Evolutionary conservation across 768 basidiomycete genomes (phyloP).

Genomic region (Terana coerulea): DNA sequence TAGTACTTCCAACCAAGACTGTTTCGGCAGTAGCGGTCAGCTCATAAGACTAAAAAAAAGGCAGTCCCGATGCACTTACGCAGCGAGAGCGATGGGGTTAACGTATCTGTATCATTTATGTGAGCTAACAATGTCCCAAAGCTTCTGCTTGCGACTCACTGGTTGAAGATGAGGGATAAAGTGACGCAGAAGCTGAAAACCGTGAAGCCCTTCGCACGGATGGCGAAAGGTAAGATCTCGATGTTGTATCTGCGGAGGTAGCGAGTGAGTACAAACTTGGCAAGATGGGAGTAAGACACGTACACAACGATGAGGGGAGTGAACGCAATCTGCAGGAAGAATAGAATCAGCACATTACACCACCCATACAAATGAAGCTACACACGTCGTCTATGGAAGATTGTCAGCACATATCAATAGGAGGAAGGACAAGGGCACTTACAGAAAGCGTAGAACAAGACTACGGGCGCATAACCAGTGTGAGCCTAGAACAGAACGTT

Average conservation of each 20-base stretch:
- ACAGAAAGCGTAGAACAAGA: constrained; percentile 39
- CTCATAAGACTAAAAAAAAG: neutral
- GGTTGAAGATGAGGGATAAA: constrained; percentile 45
- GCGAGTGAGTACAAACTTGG: neutral
- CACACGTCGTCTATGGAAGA: constrained; percentile 28
- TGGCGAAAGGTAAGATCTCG: constrained; percentile 47
- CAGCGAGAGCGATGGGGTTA: constrained; percentile 39
- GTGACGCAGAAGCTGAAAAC: constrained; percentile 44
- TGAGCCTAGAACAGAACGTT: neutral
- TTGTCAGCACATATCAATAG: neutral
- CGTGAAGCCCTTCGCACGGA: constrained; percentile 46
- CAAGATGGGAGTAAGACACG: constrained; percentile 10
- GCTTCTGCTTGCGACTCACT: constrained; percentile 24
- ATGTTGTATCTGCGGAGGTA: constrained; percentile 40
- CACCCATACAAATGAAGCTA: neutral
- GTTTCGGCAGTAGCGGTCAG: neutral
- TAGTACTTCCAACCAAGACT: constrained; percentile 46
- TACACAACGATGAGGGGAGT: constrained; percentile 38
- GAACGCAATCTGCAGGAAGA: constrained; percentile 29
- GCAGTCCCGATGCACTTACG: constrained; percentile 7
- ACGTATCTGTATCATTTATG: constrained; percentile 22
- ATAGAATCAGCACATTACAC: neutral
- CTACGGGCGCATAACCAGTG: constrained; percentile 13
- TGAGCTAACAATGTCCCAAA: neutral
- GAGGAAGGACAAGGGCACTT: constrained; percentile 8